These are phyloP conservation scores for Verticillium alfalfae DNA, from an alignment of 2,329 filamentous ascomycete species.

Conservation along the genomic window DNA sequence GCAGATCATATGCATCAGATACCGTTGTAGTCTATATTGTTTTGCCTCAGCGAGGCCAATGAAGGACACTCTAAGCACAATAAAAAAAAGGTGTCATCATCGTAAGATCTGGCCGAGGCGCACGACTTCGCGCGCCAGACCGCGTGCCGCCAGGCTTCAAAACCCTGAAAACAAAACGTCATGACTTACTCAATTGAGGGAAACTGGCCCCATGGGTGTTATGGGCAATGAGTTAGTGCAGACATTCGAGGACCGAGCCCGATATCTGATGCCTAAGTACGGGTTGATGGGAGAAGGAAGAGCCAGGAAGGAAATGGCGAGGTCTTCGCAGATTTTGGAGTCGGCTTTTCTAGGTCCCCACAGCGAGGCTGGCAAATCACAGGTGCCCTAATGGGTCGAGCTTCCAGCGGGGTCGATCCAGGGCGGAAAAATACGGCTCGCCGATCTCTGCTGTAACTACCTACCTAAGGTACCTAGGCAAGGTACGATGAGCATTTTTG, in stretches of 20 bases:
- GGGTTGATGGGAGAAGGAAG: neutral
- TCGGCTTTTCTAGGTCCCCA: neutral
- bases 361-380: neutral
- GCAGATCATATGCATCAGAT: constrained; percentile 61
- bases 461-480: too few species aligned
- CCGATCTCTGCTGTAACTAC: neutral
- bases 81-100: constrained; percentile 56
- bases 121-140: neutral
- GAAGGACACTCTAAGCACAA: constrained; percentile 55
- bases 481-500: too few species aligned
- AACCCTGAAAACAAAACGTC: constrained; percentile 3
- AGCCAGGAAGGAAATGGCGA: neutral
- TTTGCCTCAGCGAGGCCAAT: constrained; percentile 57
- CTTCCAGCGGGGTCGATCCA: neutral
- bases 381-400: neutral
- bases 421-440: constrained; percentile 3
- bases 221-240: neutral
- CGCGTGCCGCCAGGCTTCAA: neutral
- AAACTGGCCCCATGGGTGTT: constrained; percentile 1
- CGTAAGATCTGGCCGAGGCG: constrained; percentile 6
- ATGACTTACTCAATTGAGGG: constrained; percentile 15
- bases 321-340: neutral
- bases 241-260: neutral
- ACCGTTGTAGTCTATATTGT: constrained; percentile 92
- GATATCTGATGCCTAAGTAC: neutral